These are phyloP conservation scores for Saprolegnia diclina DNA, from an alignment of 352 stramenopile genomes.

Conservation along the genomic window DNA sequence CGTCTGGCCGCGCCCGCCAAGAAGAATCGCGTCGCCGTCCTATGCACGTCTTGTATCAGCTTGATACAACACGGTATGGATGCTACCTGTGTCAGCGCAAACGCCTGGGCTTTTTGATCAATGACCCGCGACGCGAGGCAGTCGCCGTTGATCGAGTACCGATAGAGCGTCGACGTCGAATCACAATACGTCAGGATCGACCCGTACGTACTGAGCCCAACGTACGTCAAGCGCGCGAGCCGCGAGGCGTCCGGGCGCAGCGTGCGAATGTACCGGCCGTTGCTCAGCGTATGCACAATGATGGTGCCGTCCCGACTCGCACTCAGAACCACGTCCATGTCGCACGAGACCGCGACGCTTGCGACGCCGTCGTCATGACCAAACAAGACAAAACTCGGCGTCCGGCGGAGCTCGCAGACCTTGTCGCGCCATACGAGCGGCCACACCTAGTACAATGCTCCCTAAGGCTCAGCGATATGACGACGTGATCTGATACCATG, in stretches of 20 bases:
- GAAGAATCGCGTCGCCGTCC: constrained; percentile 11
- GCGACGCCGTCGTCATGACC: constrained; percentile 30
- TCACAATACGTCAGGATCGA: constrained; percentile 25
- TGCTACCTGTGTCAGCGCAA: constrained; percentile 13
- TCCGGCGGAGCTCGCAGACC: constrained; percentile 7
- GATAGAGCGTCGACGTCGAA: constrained; percentile 20
- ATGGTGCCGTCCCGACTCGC: constrained; percentile 30
- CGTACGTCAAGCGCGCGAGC: constrained; percentile 1
- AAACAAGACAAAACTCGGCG: constrained; percentile 24
- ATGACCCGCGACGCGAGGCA: not conserved
- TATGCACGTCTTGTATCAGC: not conserved
- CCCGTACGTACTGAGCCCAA: constrained; percentile 1
- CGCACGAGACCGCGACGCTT: constrained; percentile 25
- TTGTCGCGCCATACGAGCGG: not conserved
- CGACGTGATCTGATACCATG: constrained; percentile 5
- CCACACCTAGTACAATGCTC: constrained; percentile 26
- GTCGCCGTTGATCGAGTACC: constrained; percentile 26
- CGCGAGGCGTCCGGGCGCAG: not conserved
- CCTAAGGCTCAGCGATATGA: too few species aligned
- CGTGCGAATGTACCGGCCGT: constrained; percentile 27
- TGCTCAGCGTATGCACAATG: constrained; percentile 31
- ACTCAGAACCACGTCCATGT: constrained; percentile 28
- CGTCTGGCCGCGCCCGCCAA: constrained; percentile 17
- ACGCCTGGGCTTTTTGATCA: constrained; percentile 22
- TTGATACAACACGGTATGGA: not conserved